phyloP scores from a whole-genome alignment of 768 basidiomycete species.

The Arthromyces matolae region DNA sequence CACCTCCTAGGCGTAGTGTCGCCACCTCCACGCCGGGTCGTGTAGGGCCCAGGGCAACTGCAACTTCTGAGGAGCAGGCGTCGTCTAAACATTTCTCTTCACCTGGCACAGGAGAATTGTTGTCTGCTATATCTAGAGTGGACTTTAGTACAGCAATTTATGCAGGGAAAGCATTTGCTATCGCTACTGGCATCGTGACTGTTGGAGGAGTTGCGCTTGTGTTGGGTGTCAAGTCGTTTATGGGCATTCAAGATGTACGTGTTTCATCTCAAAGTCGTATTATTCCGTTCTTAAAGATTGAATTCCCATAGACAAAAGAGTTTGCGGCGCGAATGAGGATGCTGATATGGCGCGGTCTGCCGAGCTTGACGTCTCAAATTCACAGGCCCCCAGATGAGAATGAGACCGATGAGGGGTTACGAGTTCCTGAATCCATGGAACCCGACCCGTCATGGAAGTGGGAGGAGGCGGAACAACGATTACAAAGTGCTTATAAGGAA shows the following conservation, averaged over 20 bases:
- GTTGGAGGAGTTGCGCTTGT: slow-evolving; percentile 42
- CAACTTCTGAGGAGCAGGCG: slow-evolving; percentile 17
- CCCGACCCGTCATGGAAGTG: slow-evolving; percentile 41
- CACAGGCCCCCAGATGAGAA: slow-evolving; percentile 38
- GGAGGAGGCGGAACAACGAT: slow-evolving; percentile 50
- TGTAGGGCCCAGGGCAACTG: too few relatives aligned
- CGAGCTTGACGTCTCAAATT: slow-evolving; percentile 48
- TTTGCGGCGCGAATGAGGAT: slow-evolving; percentile 58
- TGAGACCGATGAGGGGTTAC: slow-evolving; percentile 25
- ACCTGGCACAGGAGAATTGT: slow-evolving; percentile 28
- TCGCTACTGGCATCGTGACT: slow-evolving; percentile 60
- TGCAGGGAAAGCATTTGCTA: slow-evolving; percentile 58
- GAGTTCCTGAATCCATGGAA: slow-evolving; percentile 10
- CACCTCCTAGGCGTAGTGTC: slow-evolving; percentile 30
- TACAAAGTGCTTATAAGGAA: slow-evolving; percentile 53
- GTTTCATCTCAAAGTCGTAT: background rate
- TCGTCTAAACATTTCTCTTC: slow-evolving; percentile 22
- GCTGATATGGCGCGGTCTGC: slow-evolving; percentile 43
- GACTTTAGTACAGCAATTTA: slow-evolving; percentile 50
- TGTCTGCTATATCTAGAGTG: slow-evolving; percentile 34
- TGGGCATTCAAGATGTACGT: slow-evolving; percentile 58
- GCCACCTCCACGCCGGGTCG: slow-evolving; percentile 8
- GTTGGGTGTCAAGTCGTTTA: slow-evolving; percentile 44
- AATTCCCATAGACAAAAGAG: slow-evolving; percentile 43
- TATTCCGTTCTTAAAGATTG: background rate